A percentile compares a stretch with the other conserved stretches of the same genome.
Conservation (phyloP, 768 basidiomycete genomes). For the Paxillus involutus region DNA sequence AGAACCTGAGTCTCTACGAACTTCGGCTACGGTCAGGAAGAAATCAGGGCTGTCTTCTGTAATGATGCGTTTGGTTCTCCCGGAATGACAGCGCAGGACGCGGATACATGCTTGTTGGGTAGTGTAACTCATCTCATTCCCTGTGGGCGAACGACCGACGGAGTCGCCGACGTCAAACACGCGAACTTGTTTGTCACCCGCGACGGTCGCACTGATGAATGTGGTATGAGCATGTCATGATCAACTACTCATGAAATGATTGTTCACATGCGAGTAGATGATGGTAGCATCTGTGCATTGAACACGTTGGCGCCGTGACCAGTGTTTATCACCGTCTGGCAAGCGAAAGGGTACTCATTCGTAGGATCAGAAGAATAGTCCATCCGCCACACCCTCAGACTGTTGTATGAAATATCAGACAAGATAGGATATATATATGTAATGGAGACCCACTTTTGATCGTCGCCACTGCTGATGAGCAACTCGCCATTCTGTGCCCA, state of each 20-base stretch:
- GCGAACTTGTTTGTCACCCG: slow-evolving; percentile 73
- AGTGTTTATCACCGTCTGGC: slow-evolving; percentile 67
- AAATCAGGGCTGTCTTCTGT: slow-evolving; percentile 77
- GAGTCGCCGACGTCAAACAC: slow-evolving; percentile 68
- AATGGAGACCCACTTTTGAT: slow-evolving; percentile 51
- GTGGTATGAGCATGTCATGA: slow-evolving; percentile 6
- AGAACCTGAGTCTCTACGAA: slow-evolving; percentile 26
- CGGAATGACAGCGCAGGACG: slow-evolving; percentile 66
- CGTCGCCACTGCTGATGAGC: slow-evolving; percentile 72
- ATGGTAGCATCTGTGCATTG: slow-evolving; percentile 76
- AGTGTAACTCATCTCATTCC: slow-evolving; percentile 46
- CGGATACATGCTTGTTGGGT: slow-evolving; percentile 49
- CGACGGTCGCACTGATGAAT: slow-evolving; percentile 59
- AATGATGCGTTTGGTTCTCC: slow-evolving; percentile 75
- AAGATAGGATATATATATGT: not conserved
- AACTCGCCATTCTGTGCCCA: slow-evolving; percentile 70
- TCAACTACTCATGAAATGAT: slow-evolving; percentile 8
- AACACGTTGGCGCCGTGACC: slow-evolving; percentile 87
- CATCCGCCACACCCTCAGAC: slow-evolving; percentile 79
- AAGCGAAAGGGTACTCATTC: slow-evolving; percentile 63
- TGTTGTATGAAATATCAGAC: slow-evolving; percentile 22
- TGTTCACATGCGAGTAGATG: slow-evolving; percentile 74
- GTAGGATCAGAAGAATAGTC: slow-evolving; percentile 37
- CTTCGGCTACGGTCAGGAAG: slow-evolving; percentile 82
- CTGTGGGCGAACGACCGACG: slow-evolving; percentile 35